Evolutionary conservation across 768 basidiomycete genomes (phyloP).

Genomic region (Phaffia tasmanica): DNA sequence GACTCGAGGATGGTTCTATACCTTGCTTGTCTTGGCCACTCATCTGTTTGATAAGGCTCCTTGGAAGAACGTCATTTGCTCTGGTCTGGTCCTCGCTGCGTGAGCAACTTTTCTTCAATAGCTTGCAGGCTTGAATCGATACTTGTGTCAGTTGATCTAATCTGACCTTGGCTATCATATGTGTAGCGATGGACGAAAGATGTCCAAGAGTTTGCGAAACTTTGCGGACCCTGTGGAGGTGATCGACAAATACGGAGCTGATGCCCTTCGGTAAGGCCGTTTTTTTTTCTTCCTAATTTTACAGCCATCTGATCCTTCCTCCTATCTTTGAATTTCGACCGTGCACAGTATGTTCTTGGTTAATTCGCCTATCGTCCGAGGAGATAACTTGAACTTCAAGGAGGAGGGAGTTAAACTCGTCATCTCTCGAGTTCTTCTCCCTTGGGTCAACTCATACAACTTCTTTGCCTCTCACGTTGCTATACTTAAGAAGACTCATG

Average conservation of each 20-base stretch:
- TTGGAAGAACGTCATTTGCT: constrained; percentile 96
- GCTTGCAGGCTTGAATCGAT: too few species aligned
- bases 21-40: constrained; percentile 86
- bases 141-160: not conserved
- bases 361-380: constrained; percentile 96
- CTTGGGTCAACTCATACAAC: constrained; percentile 97
- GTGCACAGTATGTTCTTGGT: constrained; percentile 80
- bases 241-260: constrained; percentile 84
- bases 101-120: constrained; percentile 40
- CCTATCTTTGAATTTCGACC: constrained; percentile 7
- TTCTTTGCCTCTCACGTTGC: constrained; percentile 96
- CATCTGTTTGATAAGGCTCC: constrained; percentile 87
- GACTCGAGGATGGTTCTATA: constrained; percentile 99
- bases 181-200: constrained; percentile 88
- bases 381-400: constrained; percentile 93
- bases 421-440: constrained; percentile 85
- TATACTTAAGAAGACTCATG: constrained; percentile 67
- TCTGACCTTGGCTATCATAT: not conserved
- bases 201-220: constrained; percentile 95
- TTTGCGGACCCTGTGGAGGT: constrained; percentile 91
- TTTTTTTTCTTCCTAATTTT: not conserved
- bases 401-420: constrained; percentile 97
- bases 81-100: constrained; percentile 89
- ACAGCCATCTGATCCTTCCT: not conserved
- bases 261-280: constrained; percentile 64